These are phyloP conservation scores for Helichrysum umbraculigerum DNA, from an alignment of 129 eudicot genomes.

Conservation along the genomic window DNA sequence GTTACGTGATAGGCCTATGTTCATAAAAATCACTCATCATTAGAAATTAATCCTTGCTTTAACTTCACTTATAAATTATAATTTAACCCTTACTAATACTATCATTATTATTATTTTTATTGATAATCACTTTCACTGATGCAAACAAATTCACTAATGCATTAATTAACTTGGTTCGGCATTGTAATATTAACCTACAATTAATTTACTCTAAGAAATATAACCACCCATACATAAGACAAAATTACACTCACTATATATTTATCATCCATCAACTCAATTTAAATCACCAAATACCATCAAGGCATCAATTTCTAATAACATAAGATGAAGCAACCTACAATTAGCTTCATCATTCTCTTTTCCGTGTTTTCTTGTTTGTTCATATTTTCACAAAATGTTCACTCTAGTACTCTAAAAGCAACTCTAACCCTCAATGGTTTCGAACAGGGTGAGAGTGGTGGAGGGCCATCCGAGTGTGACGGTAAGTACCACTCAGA, in stretches of 20 bases:
- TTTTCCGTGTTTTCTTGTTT: neutral
- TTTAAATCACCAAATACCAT: neutral
- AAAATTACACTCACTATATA: neutral
- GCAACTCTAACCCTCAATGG: slow-evolving; percentile 26
- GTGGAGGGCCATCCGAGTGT: slow-evolving; percentile 30
- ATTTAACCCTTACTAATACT: too few species aligned
- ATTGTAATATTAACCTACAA: neutral
- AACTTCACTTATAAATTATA: too few species aligned
- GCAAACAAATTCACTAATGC: too few species aligned
- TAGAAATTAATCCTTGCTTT: too few species aligned
- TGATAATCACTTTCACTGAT: too few species aligned
- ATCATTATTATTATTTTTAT: too few species aligned
- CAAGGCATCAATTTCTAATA: too few species aligned
- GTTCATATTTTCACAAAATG: neutral
- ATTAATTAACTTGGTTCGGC: too few species aligned
- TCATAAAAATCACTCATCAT: too few species aligned
- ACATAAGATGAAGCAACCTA: slow-evolving; percentile 14
- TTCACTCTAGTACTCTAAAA: neutral
- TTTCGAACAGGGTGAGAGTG: slow-evolving; percentile 27
- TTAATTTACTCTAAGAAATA: too few species aligned
- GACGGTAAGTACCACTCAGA: slow-evolving; percentile 29
- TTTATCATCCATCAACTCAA: neutral
- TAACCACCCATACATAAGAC: neutral
- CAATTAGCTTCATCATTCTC: neutral
- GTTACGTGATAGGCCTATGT: too few species aligned